phyloP scores from a whole-genome alignment of 805 yeast genomes.

The Candida yuanshanica region DNA sequence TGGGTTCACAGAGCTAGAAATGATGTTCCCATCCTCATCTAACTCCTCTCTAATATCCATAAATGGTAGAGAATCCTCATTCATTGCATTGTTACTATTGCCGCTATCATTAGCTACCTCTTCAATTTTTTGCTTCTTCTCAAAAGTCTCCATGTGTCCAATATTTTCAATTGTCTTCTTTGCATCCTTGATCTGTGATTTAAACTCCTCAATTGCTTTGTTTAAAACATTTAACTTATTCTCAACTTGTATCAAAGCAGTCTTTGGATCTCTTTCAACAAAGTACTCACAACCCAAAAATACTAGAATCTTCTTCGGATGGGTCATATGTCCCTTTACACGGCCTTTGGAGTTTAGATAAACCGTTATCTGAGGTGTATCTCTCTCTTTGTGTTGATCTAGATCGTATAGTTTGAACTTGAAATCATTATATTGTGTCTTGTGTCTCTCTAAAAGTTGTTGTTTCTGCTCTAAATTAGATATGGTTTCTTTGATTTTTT shows the following conservation, averaged over 20 bases:
- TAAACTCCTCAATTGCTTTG: conserved; percentile 37
- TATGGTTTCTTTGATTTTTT: conserved; percentile 4
- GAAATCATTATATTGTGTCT: conserved; percentile 16
- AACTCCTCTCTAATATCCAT: conserved; percentile 82
- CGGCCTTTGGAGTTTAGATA: conserved; percentile 17
- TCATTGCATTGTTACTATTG: conserved; percentile 10
- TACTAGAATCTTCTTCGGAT: conserved; percentile 25
- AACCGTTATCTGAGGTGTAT: conserved; percentile 12
- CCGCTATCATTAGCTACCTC: not conserved
- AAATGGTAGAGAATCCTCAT: conserved; percentile 52
- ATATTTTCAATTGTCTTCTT: conserved; percentile 27
- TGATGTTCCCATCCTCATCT: conserved; percentile 76
- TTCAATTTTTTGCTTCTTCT: conserved; percentile 1
- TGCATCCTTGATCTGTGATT: conserved; percentile 35
- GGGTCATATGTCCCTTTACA: conserved; percentile 14
- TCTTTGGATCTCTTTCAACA: conserved; percentile 26
- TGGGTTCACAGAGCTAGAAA: conserved; percentile 40
- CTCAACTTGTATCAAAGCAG: conserved; percentile 27
- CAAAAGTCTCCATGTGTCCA: conserved; percentile 16
- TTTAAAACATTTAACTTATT: conserved; percentile 25
- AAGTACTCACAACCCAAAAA: conserved; percentile 37
- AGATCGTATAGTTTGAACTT: conserved; percentile 17
- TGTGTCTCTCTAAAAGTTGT: conserved; percentile 11
- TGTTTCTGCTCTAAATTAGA: conserved; percentile 6
- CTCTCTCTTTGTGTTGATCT: conserved; percentile 6